phyloP scores from a whole-genome alignment of 2,329 filamentous ascomycete genomes.

The Teratosphaeria destructans region DNA sequence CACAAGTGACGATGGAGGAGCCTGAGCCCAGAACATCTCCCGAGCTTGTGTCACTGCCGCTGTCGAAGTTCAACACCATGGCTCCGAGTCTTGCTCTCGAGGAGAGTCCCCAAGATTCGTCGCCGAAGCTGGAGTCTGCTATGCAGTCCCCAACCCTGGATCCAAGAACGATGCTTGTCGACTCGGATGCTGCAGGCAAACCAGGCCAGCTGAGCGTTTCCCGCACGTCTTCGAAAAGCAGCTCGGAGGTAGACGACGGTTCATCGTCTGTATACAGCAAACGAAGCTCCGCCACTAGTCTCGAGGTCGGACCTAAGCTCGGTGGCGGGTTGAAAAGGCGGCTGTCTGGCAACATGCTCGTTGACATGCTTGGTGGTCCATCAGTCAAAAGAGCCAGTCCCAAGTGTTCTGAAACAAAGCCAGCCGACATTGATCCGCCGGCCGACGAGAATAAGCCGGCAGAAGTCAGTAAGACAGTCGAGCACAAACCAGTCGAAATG shows the following conservation, averaged over 20 bases:
- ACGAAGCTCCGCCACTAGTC: slow-evolving; percentile 19
- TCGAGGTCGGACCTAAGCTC: slow-evolving; percentile 8
- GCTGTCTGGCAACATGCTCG: slow-evolving; percentile 1
- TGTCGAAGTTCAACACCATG: slow-evolving; percentile 9
- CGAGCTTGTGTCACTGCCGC: slow-evolving; percentile 7
- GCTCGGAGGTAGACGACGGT: slow-evolving; percentile 21
- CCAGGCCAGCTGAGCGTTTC: slow-evolving; percentile 1
- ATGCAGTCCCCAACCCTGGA: neutral
- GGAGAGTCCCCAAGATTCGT: neutral
- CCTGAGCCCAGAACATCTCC: slow-evolving; percentile 5
- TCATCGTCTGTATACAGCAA: slow-evolving; percentile 30
- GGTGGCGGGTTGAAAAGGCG: slow-evolving; percentile 4
- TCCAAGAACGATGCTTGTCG: neutral
- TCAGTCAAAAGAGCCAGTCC: neutral
- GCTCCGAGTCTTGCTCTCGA: slow-evolving; percentile 8
- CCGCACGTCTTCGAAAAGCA: slow-evolving; percentile 26
- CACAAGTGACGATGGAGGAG: slow-evolving; percentile 5
- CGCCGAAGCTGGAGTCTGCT: neutral
- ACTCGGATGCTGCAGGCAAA: neutral
- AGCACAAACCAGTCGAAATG: no score
- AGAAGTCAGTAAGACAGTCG: no score
- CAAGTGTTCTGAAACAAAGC: neutral
- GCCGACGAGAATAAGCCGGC: no score
- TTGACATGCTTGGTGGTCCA: neutral
- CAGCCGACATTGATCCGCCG: slow-evolving; percentile 11